A percentile compares a stretch with the other conserved stretches of the same genome.
phyloP scores from a whole-genome alignment of 1,284 basidiomycete genomes.

The Sanghuangporus sanghuang region DNA sequence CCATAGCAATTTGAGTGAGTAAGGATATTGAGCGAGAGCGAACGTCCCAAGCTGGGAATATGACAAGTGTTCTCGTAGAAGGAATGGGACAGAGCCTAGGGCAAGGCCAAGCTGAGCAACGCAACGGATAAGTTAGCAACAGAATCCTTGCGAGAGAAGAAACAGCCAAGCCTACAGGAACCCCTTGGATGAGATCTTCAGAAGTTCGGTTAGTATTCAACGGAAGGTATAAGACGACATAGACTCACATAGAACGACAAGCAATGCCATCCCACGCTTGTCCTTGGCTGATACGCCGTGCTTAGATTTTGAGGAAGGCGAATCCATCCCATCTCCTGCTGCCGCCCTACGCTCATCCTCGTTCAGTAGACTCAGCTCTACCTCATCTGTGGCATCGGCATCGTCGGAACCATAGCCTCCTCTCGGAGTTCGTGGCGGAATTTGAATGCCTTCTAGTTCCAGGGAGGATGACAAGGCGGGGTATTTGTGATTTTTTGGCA shows the following conservation, averaged over 20 bases:
- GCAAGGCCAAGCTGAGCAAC: conserved; percentile 61
- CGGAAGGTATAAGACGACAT: conserved; percentile 10
- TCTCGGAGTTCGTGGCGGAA: conserved; percentile 58
- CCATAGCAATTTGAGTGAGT: conserved; percentile 97
- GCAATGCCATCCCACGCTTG: conserved; percentile 79
- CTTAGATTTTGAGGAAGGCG: conserved; percentile 9
- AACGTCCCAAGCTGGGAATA: conserved; percentile 97
- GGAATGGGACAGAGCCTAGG: conserved; percentile 94
- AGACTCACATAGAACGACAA: conserved; percentile 85
- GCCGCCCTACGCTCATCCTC: conserved; percentile 52
- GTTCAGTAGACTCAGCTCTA: conserved; percentile 59
- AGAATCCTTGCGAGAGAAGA: conserved; percentile 18
- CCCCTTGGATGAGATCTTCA: conserved; percentile 86
- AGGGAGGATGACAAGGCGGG: conserved; percentile 44
- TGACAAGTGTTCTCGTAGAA: conserved; percentile 90
- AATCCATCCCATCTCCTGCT: conserved; percentile 33
- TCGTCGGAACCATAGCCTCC: conserved; percentile 19
- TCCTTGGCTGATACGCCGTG: conserved; percentile 68
- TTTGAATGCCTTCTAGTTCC: conserved; percentile 58
- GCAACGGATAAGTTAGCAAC: conserved; percentile 5
- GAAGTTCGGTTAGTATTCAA: conserved; percentile 21
- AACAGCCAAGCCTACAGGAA: conserved; percentile 68
- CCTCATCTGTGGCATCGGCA: conserved; percentile 43
- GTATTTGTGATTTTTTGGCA: conserved; percentile 23
- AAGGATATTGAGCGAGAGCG: conserved; percentile 92